phyloP scores from a whole-genome alignment of 768 basidiomycete species.

The Chalciporus chontae region DNA sequence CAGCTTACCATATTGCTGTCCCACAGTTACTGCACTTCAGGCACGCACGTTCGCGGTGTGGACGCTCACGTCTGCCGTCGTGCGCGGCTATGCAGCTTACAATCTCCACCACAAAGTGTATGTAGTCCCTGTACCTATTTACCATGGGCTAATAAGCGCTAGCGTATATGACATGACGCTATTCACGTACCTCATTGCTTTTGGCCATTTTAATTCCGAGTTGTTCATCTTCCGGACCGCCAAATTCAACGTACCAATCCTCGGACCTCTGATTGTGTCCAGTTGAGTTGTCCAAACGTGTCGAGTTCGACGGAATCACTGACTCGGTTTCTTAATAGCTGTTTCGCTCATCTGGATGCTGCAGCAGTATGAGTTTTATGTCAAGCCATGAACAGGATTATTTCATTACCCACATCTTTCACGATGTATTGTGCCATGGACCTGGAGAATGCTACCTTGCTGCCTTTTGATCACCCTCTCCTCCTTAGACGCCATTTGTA shows the following conservation, averaged over 20 bases:
- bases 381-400: conserved; percentile 35
- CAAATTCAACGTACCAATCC: conserved; percentile 51
- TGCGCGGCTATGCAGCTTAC: conserved; percentile 87
- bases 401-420: neutral
- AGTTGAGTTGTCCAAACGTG: conserved; percentile 52
- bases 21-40: conserved; percentile 78
- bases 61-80: conserved; percentile 82
- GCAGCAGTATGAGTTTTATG: conserved; percentile 76
- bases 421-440: neutral
- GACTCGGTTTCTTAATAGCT: conserved; percentile 38
- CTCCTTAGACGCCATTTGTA: too few relatives aligned
- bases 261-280: conserved; percentile 81
- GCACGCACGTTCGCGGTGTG: conserved; percentile 88
- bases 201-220: conserved; percentile 87
- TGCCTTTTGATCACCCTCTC: too few relatives aligned
- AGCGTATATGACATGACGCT: conserved; percentile 91
- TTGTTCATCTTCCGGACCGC: conserved; percentile 77
- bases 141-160: conserved; percentile 5
- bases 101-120: conserved; percentile 81
- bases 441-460: neutral
- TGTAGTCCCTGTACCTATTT: conserved; percentile 26
- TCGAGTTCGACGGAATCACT: conserved; percentile 1
- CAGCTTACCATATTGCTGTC: neutral
- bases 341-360: conserved; percentile 83
- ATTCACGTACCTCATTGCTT: conserved; percentile 85